A percentile compares a stretch with the other conserved stretches of the same genome.
These are phyloP conservation scores for Mortierella sp. DNA, from an alignment of 371 early-diverging fungal species.

Conservation along the genomic window DNA sequence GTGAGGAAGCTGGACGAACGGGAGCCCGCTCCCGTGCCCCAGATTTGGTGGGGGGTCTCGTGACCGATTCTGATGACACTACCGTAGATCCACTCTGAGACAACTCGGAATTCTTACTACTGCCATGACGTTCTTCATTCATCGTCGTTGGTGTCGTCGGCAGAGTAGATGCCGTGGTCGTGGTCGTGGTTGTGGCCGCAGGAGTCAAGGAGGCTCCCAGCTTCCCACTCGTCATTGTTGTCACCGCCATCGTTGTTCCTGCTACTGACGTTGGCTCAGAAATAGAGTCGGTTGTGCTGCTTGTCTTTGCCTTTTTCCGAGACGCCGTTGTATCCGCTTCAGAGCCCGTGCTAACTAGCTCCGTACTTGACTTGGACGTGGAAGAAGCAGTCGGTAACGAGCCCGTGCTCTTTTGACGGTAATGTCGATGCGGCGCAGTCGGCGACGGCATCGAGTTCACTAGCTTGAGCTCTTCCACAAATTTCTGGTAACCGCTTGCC, in stretches of 20 bases:
- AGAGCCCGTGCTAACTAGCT: not conserved
- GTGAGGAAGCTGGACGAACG: too few relatives aligned
- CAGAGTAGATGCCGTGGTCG: not conserved
- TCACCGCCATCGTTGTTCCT: not conserved
- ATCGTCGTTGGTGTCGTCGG: not conserved
- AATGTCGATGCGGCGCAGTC: slow-evolving; percentile 8
- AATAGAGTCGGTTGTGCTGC: not conserved
- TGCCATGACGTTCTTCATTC: too few relatives aligned
- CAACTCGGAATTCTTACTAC: too few relatives aligned
- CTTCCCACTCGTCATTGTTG: not conserved
- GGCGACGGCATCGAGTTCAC: slow-evolving; percentile 3
- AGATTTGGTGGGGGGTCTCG: too few relatives aligned
- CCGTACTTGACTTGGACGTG: not conserved
- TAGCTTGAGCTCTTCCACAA: slow-evolving; percentile 39
- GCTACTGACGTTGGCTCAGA: not conserved
- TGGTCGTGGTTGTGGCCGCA: not conserved
- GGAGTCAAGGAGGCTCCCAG: not conserved
- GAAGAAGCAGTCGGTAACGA: slow-evolving; percentile 14
- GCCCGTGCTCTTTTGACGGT: slow-evolving; percentile 27
- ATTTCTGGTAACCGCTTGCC: slow-evolving; percentile 38
- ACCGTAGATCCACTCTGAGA: too few relatives aligned
- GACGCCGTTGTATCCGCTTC: slow-evolving; percentile 5
- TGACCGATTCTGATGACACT: too few relatives aligned
- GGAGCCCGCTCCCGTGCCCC: too few relatives aligned
- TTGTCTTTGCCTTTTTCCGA: slow-evolving; percentile 32